Base-by-base conservation (phyloP, 2,329 filamentous ascomycete species). In the Colletotrichum sp. region DNA sequence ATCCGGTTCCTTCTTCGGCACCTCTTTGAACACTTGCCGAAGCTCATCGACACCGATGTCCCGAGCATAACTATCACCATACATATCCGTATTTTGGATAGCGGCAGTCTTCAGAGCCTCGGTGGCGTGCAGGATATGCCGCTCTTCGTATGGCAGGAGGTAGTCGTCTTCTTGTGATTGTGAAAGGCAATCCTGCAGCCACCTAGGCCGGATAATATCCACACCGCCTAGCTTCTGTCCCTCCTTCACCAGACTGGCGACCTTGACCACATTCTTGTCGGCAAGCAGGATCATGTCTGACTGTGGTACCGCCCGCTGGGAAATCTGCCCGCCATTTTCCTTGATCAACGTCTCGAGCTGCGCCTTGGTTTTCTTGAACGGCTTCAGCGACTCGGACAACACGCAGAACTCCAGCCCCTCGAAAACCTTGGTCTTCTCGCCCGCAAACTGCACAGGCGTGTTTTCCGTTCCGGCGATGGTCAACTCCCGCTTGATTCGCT, bases 331-430 rank as follows among this genome's bases (percentile, higher is more conserved):
- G 5, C 96, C 96, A 76, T 98, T 92, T 7, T 93, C 90, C 83
- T 97, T 98, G 79, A 98, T 90, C 2, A 98, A 84, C 10, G 91
- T 88, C 83, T 98, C 96, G 2, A 99, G 86, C 77, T 97, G 93
- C 0, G 90, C 87, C 83, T 98, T 98, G 8, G 90, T 90, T 82
- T 92, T 95, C 84, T 95, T 97, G 28, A 88, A 85, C 0, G 95
- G 94, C 56, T 90, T 88, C 2, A 89, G 82, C 32, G 93, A 92
- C 68, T 97, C 96, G 3, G 94, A 96, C 81, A 98, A 90, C 25
- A 98, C 90, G 85, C 93, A 97, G 82, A 98, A 98, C 55, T 91
- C 93, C 16, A 97, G 84, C 0, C 94, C 94, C 10, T 93, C 88
- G 78, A 98, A 98, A 0, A 97, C 82, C 60, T 91, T 89, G 0